Conservation (phyloP, 2,329 filamentous ascomycete genomes). For the Tolypocladium endophyticum region DNA sequence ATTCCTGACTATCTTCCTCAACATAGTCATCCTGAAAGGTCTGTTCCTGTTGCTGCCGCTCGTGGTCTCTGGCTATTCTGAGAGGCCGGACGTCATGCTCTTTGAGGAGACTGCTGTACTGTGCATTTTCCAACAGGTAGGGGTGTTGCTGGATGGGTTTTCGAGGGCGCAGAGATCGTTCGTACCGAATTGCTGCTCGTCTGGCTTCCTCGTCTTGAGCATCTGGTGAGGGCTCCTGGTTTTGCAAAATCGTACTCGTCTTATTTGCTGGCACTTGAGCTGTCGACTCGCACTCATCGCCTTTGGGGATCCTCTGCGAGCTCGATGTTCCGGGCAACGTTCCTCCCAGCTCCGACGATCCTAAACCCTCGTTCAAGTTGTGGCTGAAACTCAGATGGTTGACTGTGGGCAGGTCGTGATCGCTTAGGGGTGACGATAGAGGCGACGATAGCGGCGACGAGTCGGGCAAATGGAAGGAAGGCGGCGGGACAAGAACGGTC, state of each 20-base stretch:
- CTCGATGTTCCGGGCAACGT: not conserved
- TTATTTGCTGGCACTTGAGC: not conserved
- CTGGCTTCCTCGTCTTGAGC: conserved; percentile 7
- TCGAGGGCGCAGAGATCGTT: conserved; percentile 44
- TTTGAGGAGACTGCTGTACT: conserved; percentile 41
- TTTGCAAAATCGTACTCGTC: not conserved
- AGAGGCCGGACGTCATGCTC: conserved; percentile 44
- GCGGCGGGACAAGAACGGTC: not conserved
- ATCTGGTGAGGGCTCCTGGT: not conserved
- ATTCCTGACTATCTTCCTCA: conserved; percentile 38
- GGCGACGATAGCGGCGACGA: conserved; percentile 25
- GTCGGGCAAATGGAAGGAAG: conserved; percentile 4
- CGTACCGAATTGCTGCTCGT: conserved; percentile 21
- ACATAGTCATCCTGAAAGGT: conserved; percentile 42
- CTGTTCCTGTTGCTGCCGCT: conserved; percentile 24
- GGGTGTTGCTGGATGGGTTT: conserved; percentile 53
- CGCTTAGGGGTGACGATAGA: conserved; percentile 11
- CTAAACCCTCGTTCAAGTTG: not conserved
- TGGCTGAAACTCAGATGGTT: conserved; percentile 8
- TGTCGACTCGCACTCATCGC: not conserved
- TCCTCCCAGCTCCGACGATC: not conserved
- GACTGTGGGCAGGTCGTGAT: conserved; percentile 12
- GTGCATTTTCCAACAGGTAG: conserved; percentile 44
- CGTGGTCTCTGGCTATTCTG: conserved; percentile 24
- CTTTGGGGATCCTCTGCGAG: not conserved